These are phyloP conservation scores for Blastomyces gilchristii DNA, from an alignment of 2,329 filamentous ascomycete species.

Conservation along the genomic window DNA sequence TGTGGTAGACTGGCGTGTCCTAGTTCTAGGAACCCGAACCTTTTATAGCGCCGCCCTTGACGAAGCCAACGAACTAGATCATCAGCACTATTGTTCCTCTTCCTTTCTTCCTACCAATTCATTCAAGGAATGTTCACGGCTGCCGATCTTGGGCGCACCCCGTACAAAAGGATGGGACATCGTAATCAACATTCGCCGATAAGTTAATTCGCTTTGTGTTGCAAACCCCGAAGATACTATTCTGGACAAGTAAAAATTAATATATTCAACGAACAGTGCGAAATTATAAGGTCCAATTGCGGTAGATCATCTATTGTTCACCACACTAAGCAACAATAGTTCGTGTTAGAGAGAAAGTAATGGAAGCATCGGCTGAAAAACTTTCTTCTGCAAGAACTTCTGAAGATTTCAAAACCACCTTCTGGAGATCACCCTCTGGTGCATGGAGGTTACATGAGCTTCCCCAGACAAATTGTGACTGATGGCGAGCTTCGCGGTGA, in stretches of 20 bases:
- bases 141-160: neutral
- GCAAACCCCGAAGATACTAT: neutral
- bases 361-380: no score
- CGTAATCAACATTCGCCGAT: neutral
- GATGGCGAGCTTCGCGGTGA: no score
- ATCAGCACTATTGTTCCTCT: neutral
- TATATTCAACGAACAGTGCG: neutral
- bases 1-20: neutral
- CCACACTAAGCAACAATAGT: neutral
- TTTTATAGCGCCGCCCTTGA: neutral
- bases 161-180: neutral
- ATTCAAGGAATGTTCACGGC: neutral
- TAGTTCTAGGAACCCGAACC: neutral
- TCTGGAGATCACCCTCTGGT: no score
- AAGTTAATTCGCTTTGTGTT: neutral
- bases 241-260: neutral
- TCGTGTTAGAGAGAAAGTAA: no score
- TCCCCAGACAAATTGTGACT: no score
- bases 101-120: neutral
- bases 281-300: neutral
- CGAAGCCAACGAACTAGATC: neutral
- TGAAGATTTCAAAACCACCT: no score
- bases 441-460: no score
- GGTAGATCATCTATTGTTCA: neutral
- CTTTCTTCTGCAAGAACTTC: no score